These are phyloP conservation scores for Epichloe sibirici DNA, from an alignment of 2,329 filamentous ascomycete genomes.

Conservation along the genomic window DNA sequence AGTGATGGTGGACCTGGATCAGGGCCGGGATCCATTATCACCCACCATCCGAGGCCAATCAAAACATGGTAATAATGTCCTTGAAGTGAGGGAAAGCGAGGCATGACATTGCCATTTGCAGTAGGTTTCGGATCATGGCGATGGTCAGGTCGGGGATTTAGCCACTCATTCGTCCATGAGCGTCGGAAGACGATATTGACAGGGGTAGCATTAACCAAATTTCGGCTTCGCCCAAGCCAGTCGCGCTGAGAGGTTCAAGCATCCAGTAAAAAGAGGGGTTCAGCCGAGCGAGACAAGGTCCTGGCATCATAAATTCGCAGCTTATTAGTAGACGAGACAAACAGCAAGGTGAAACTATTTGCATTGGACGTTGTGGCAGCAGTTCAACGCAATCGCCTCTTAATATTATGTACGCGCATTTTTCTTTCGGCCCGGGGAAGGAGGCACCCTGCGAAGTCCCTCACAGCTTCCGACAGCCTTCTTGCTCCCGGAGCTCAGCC, in stretches of 20 bases:
- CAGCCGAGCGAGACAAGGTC: background rate
- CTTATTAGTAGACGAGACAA: background rate
- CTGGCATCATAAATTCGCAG: background rate
- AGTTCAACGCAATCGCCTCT: background rate
- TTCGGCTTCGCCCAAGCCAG: background rate
- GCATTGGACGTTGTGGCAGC: background rate
- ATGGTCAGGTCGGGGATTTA: background rate
- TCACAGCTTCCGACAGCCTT: background rate
- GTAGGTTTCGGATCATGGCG: background rate
- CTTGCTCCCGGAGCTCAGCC: background rate
- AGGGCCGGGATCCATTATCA: background rate
- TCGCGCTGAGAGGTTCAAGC: background rate
- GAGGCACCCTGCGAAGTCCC: background rate
- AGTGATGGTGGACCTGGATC: background rate
- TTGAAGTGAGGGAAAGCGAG: background rate
- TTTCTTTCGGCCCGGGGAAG: background rate
- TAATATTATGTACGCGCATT: background rate
- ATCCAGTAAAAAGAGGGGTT: background rate
- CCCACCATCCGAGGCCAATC: background rate
- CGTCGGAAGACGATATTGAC: background rate
- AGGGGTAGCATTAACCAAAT: background rate
- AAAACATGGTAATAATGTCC: background rate
- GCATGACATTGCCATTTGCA: background rate
- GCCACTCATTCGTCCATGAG: background rate
- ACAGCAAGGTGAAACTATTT: background rate